Conservation (phyloP, 768 basidiomycete species). For the Rhizopogon vinicolor region DNA sequence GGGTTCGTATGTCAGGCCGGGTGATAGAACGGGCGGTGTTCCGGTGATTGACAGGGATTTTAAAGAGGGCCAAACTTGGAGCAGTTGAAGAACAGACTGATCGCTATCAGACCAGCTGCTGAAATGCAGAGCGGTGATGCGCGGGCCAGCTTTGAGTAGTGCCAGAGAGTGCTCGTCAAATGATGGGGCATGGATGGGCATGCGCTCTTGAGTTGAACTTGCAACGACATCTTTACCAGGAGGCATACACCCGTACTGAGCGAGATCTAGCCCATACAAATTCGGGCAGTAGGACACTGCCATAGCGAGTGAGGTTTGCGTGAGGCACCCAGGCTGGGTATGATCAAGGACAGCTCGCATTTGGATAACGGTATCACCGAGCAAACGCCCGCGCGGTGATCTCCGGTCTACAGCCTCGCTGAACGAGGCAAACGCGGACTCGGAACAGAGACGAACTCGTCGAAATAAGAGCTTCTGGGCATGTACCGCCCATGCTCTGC, state of each 20-base stretch:
- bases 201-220: constrained; percentile 39
- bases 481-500: constrained; percentile 58
- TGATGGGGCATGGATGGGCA: constrained; percentile 46
- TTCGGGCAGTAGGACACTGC: constrained; percentile 59
- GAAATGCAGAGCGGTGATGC: constrained; percentile 50
- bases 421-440: constrained; percentile 52
- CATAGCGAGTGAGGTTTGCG: constrained; percentile 51
- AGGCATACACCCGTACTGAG: constrained; percentile 54
- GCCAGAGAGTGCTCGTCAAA: constrained; percentile 50
- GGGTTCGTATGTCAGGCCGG: constrained; percentile 33
- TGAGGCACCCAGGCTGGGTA: constrained; percentile 59
- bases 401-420: constrained; percentile 42
- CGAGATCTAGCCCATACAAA: constrained; percentile 48
- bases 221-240: constrained; percentile 49
- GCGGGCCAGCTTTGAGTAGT: constrained; percentile 50
- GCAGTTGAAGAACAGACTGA: constrained; percentile 52
- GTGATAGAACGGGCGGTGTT: constrained; percentile 46
- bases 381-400: constrained; percentile 42
- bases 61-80: constrained; percentile 59
- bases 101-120: constrained; percentile 70
- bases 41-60: constrained; percentile 54
- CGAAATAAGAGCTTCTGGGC: constrained; percentile 65
- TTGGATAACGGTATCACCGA: constrained; percentile 49
- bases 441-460: constrained; percentile 48
- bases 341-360: constrained; percentile 59